Evolutionary conservation across 371 early-diverging fungal species (phyloP).

Genomic region (Choanephora cucurbitarum): DNA sequence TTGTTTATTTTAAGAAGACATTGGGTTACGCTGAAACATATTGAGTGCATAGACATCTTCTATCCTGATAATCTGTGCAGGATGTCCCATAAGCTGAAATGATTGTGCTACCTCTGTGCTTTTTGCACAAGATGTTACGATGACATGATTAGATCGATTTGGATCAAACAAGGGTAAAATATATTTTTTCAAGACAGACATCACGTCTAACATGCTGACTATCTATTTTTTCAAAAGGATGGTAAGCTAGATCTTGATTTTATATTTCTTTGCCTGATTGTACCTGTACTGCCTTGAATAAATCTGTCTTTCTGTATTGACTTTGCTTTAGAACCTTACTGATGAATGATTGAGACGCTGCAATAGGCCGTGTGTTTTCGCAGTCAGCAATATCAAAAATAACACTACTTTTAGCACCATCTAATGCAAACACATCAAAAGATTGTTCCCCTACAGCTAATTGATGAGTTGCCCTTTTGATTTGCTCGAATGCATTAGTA

Average conservation of each 20-base stretch:
- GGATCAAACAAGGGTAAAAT: conserved; percentile 44
- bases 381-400: conserved; percentile 53
- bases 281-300: conserved; percentile 30
- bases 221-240: conserved; percentile 10
- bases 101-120: conserved; percentile 30
- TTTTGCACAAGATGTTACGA: conserved; percentile 45
- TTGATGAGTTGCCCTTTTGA: conserved; percentile 42
- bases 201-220: conserved; percentile 38
- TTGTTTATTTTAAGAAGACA: too few species aligned
- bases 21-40: conserved; percentile 12
- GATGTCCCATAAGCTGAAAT: conserved; percentile 16
- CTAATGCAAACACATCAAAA: conserved; percentile 49
- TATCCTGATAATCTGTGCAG: conserved; percentile 14
- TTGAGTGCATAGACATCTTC: conserved; percentile 23
- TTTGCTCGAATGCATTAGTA: conserved; percentile 45
- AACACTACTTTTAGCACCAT: conserved; percentile 59
- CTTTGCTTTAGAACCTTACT: conserved; percentile 49
- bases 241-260: not conserved
- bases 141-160: conserved; percentile 44
- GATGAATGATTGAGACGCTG: conserved; percentile 53
- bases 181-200: conserved; percentile 26
- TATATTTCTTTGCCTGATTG: too few species aligned
- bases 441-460: conserved; percentile 28
- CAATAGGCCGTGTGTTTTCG: conserved; percentile 44
- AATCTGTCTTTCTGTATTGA: conserved; percentile 42